A percentile compares a stretch with the other conserved stretches of the same genome.
phyloP scores from a whole-genome alignment of 2,329 filamentous ascomycete genomes.

The Pseudogymnoascus sp. region DNA sequence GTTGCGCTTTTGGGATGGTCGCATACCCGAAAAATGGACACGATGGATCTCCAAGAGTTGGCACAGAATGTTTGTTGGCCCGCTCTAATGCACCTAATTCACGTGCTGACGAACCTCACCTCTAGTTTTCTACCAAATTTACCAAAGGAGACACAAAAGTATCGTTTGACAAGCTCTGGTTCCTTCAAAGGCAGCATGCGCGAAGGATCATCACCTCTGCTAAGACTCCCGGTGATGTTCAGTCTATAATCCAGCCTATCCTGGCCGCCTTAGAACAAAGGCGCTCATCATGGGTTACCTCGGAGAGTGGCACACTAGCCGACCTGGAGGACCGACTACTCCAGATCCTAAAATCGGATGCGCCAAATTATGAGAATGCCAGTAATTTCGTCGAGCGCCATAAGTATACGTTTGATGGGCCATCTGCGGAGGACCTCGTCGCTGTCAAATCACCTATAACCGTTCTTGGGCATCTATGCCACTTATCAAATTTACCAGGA shows the following conservation, averaged over 20 bases:
- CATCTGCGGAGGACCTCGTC: constrained; percentile 15
- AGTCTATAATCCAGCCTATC: neutral
- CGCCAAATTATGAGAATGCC: constrained; percentile 49
- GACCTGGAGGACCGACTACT: neutral
- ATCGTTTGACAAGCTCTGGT: constrained; percentile 69
- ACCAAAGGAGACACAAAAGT: constrained; percentile 86
- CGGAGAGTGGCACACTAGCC: neutral
- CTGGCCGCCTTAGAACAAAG: neutral
- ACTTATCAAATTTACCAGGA: constrained; percentile 9
- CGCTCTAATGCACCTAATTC: neutral
- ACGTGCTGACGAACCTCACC: neutral
- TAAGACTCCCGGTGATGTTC: neutral
- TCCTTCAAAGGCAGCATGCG: constrained; percentile 64
- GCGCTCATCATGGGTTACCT: neutral
- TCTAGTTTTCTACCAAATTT: constrained; percentile 54
- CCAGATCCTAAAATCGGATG: constrained; percentile 31
- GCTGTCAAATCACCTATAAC: constrained; percentile 14
- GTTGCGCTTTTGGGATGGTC: constrained; percentile 80
- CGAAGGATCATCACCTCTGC: neutral
- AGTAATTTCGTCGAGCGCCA: constrained; percentile 48
- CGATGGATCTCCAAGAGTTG: constrained; percentile 64
- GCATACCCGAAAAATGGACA: constrained; percentile 57
- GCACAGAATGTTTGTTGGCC: constrained; percentile 51
- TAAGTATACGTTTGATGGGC: constrained; percentile 47
- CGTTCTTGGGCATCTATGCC: neutral